Base-by-base conservation (phyloP, 2,329 filamentous ascomycete species). In the Colletotrichum eleusines region DNA sequence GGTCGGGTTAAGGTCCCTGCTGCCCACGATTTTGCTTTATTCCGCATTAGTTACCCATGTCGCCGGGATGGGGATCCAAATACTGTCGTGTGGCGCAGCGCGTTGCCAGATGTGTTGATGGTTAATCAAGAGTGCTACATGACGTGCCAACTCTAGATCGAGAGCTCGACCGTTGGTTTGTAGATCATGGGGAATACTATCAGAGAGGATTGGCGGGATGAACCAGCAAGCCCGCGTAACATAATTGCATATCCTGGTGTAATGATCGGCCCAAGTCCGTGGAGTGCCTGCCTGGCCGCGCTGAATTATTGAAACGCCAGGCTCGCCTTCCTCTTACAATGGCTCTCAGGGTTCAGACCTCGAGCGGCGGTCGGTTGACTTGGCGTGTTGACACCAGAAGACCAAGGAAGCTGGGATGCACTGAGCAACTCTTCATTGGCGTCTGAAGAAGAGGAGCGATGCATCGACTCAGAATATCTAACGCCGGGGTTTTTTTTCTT, bases 311-410 rank as follows among this genome's bases (percentile, higher is more conserved):
- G 64, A 69, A 71, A 71, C 69, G 33, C 53, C 53, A 63, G 69
- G 46, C 69, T 69, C 40, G 16, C 60, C 53, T 69, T 71, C 64
- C 64, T 69, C 69, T 35, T 33, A 71, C 69, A 71, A 55, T 68
- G 46, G 57, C 51, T 71, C 44, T 57, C 68, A 71, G 68, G 68
- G 68, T 68, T 63, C 42, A 48, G 63, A 40, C 44, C 23, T 68
- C 42, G 46, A 48, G 46, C 26, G 23, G 38, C n/a, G 38, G 58
- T 58, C 59, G 42, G 23, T 54, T 40, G 59, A 40, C 40, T 57
- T 46, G 31, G 53, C 42, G 58, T 53, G 31, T 46, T 58, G 58
- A 63, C 44, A 62, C 53, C 18, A 42, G 54, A 44, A 65, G 38
- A 62, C 44, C n/a, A n/a, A 20, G 20, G 54, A 60, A 69, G 61